Evolutionary conservation across 495 filamentous ascomycete genomes (phyloP), one percentile per base, ranked within the genome.

Genomic region (Paragyromitra xinjiangensis): DNA sequence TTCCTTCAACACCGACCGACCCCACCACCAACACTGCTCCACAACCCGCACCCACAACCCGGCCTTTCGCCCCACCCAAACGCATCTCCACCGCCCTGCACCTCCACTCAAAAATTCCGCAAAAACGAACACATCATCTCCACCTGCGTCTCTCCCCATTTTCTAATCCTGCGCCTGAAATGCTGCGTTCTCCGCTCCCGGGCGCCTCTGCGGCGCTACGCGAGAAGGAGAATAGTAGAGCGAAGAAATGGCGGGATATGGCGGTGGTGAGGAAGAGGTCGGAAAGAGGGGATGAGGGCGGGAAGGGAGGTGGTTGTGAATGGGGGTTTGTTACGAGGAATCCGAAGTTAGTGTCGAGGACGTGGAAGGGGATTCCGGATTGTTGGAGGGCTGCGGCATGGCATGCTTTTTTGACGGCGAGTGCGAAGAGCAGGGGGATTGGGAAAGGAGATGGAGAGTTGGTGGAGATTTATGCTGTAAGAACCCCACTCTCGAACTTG

Each of bases 181-280:
- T 82, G 81, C 81, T 82, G 48, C 81, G 78, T 12, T 76, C 80
- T 1, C 80, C 80, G 24, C 70, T 78, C 8, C 80, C 75, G 0
- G 76, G 73, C 0, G 53, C 51, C n/a, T 71, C 79, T 11, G 69
- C 69, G n/a, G 64, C 71, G 14, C 85, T 90, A 64, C 93, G 92
- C 79, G 89, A 89, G 80, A 95, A 94, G 80, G 95, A 99, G 83
- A 90, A 89, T 85, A 87, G 89, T 71, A 88, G 95, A 12, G 90
- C 96, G 51, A 94, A 97, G 80, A 99, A 99, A 80, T 99, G 95
- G 95, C 87, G 91, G 56, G 96, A 94, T 84, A 99, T 99, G 95
- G 96, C 95, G 24, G 92, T 90, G 84, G 82, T 61, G 42, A 86
- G 84, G 73, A 85, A 68, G 67, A 81, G 87, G 80, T 81, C 86